These are phyloP conservation scores for Cercophora scortea DNA, from an alignment of 495 filamentous ascomycete species.

Conservation along the genomic window DNA sequence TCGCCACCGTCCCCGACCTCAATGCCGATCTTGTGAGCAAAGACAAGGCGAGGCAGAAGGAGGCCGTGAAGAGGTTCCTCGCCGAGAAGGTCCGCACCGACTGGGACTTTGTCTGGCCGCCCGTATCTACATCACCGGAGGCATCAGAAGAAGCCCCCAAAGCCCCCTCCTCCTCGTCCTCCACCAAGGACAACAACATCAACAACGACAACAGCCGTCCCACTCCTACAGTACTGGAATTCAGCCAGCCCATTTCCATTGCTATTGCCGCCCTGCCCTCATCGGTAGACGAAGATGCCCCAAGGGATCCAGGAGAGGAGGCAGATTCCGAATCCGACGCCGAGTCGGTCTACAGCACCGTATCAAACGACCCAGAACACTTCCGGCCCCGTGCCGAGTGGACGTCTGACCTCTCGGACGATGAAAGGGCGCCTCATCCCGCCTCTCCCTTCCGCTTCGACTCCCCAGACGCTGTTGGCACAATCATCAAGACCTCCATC, in stretches of 20 bases:
- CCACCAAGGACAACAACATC: not conserved
- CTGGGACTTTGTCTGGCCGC: conserved; percentile 47
- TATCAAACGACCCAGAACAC: conserved; percentile 34
- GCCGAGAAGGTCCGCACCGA: conserved; percentile 48
- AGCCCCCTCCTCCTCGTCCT: not conserved
- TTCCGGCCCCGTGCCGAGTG: conserved; percentile 38
- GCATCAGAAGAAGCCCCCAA: not conserved
- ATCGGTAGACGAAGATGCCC: conserved; percentile 5
- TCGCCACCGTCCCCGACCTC: conserved; percentile 22
- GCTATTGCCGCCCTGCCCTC: not conserved
- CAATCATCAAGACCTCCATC: conserved; percentile 27
- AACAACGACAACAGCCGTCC: not conserved
- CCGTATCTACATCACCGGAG: conserved; percentile 2
- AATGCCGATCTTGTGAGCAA: conserved; percentile 46
- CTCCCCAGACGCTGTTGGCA: conserved; percentile 51
- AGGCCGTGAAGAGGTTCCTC: conserved; percentile 44
- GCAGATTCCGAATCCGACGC: conserved; percentile 33
- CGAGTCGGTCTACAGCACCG: conserved; percentile 37
- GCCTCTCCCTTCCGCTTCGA: conserved; percentile 55
- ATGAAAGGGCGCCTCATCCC: conserved; percentile 19
- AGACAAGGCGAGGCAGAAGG: conserved; percentile 48
- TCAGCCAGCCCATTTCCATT: not conserved
- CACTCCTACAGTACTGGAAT: not conserved
- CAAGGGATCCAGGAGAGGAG: conserved; percentile 20
- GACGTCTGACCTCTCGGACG: conserved; percentile 39